phyloP scores from a whole-genome alignment of 2,329 filamentous ascomycete genomes.

The Phyllosticta capitalensis region DNA sequence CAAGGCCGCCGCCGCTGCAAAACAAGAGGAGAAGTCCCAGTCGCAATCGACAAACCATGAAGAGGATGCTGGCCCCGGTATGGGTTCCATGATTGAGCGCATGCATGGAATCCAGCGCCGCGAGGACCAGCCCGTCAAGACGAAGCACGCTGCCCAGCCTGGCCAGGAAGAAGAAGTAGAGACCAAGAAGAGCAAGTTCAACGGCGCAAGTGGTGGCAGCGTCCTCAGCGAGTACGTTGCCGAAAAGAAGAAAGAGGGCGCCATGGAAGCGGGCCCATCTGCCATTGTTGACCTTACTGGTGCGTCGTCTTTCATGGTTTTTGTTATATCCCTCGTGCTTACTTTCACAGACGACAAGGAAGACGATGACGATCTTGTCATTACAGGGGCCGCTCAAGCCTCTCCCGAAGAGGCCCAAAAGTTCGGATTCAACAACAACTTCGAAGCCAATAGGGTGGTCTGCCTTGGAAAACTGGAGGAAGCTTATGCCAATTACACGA shows the following conservation, averaged over 20 bases:
- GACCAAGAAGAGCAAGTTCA: constrained; percentile 24
- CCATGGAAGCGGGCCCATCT: constrained; percentile 32
- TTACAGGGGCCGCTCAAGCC: neutral
- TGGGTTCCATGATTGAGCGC: constrained; percentile 59
- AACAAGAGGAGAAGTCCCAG: neutral
- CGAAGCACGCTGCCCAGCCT: constrained; percentile 12
- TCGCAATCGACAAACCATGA: constrained; percentile 15
- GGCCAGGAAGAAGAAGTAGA: constrained; percentile 17
- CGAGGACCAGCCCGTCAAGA: constrained; percentile 48
- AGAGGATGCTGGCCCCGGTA: constrained; percentile 28
- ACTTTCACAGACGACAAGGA: neutral
- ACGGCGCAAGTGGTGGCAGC: constrained; percentile 42
- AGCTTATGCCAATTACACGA: constrained; percentile 55
- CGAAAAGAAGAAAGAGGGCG: constrained; percentile 35
- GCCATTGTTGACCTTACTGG: constrained; percentile 37
- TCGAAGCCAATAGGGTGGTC: constrained; percentile 59
- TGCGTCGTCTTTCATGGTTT: neutral
- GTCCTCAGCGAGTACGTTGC: constrained; percentile 54
- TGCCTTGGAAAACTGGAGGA: constrained; percentile 72
- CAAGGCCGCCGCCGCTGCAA: constrained; percentile 19
- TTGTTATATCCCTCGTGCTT: neutral
- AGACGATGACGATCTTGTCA: neutral
- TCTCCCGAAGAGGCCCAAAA: neutral
- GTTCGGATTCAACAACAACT: constrained; percentile 42
- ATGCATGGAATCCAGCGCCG: constrained; percentile 68